Percentiles rank a stretch among this genome's conserved stretches.
Conservation (phyloP, 2,329 filamentous ascomycete species). For the Fonsecaea nubica region DNA sequence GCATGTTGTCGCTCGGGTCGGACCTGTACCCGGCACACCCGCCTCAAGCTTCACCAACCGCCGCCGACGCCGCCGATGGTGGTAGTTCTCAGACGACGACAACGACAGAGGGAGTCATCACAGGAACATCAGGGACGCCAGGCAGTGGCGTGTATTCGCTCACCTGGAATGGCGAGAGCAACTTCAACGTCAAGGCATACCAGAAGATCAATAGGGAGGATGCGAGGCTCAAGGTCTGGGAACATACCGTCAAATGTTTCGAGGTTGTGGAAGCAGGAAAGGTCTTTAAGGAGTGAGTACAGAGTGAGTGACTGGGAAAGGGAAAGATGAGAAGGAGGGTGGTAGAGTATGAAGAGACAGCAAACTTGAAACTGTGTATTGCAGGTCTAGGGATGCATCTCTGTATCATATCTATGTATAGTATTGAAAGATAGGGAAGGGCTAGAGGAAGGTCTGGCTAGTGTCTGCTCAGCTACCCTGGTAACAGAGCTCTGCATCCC, state of each 20-base stretch:
- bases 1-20: slow-evolving; percentile 42
- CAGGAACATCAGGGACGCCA: slow-evolving; percentile 34
- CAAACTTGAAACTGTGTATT: background rate
- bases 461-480: background rate
- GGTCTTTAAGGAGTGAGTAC: slow-evolving; percentile 32
- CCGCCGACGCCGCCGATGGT: too few species aligned
- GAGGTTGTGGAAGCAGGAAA: slow-evolving; percentile 38
- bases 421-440: background rate
- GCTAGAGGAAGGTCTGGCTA: too few species aligned
- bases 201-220: slow-evolving; percentile 36
- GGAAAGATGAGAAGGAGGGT: background rate
- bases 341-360: too few species aligned
- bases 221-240: slow-evolving; percentile 36
- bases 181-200: slow-evolving; percentile 31
- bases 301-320: too few species aligned
- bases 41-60: too few species aligned
- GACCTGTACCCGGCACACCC: slow-evolving; percentile 32
- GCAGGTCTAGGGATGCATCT: background rate
- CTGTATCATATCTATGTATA: too few species aligned
- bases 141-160: slow-evolving; percentile 43
- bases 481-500: background rate
- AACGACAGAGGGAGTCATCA: slow-evolving; percentile 23
- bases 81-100: background rate
- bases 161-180: slow-evolving; percentile 33
- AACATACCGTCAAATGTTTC: slow-evolving; percentile 40